Base-by-base conservation (phyloP, 73 alveolate species). In the Tetrahymena borealis region DNA sequence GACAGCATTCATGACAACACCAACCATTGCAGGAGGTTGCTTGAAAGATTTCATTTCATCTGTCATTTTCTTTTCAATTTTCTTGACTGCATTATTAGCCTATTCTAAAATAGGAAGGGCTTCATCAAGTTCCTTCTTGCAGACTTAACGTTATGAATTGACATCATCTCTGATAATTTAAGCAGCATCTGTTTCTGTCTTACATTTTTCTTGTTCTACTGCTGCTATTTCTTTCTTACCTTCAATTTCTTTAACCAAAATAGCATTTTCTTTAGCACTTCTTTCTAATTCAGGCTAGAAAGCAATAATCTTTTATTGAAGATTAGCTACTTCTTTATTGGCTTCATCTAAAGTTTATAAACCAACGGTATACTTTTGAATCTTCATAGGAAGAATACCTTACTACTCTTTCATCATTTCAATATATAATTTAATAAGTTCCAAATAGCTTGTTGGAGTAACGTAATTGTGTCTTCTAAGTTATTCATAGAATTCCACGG, bases 391-490 rank as follows among this genome's bases (percentile, higher is more conserved):
- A 38, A 99, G 99, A 15, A 97, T 98, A 78, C 96, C 96, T 39
- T 98, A 97, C 93, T 99, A 97, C 78, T 94, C 95, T 77, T 98
- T 98, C 95, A 98, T 97, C 98, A 99, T 96, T 90, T 99, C 99
- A 3, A 97, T 97, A 94, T 98, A 99, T 85, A 99, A 95, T 94
- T 99, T 99, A 94, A 99, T 98, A 91, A 99, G 97, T 93, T 99
- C 99, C 90, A 99, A 95, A 96, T 99, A 99, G 13, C 99, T 96
- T 35, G 99, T 99, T 2, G 99, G 99, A 9, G 99, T 99, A 33
- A 99, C 98, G 96, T 99, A 99, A 97, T 99, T 98, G 91, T 97
- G 98, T 77, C 99, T 94, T 91, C 99, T 95, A 24, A 98, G 91
- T 94, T 99, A 99, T 91, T 98, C 98, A 90, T 96, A 95, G 96